These are phyloP conservation scores for Epichloe festucae DNA, from an alignment of 2,329 filamentous ascomycete genomes.

Conservation along the genomic window DNA sequence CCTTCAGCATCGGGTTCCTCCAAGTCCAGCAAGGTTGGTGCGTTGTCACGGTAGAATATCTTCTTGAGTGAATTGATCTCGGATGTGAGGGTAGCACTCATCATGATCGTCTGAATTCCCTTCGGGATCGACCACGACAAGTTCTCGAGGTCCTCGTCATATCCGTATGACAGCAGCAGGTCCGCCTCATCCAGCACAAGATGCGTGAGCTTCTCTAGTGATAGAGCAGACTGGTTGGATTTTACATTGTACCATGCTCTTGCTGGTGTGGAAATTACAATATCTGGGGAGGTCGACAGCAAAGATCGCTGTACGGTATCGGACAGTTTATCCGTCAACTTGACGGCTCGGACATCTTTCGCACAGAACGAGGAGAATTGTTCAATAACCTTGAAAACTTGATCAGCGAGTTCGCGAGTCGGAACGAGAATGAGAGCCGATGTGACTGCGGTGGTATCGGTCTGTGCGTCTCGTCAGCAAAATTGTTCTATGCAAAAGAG, in stretches of 20 bases:
- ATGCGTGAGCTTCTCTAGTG: slow-evolving; percentile 57
- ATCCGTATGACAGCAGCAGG: slow-evolving; percentile 84
- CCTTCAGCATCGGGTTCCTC: slow-evolving; percentile 70
- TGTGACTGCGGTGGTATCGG: slow-evolving; percentile 40
- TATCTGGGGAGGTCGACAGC: slow-evolving; percentile 72
- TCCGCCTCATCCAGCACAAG: slow-evolving; percentile 92
- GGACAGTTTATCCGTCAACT: slow-evolving; percentile 81
- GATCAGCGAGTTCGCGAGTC: slow-evolving; percentile 85
- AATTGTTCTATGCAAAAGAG: not conserved
- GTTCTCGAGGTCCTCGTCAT: slow-evolving; percentile 76
- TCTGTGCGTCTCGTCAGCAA: slow-evolving; percentile 20
- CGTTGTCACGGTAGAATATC: slow-evolving; percentile 58
- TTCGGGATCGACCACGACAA: slow-evolving; percentile 68
- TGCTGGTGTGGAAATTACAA: slow-evolving; percentile 85
- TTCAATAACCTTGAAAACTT: slow-evolving; percentile 70
- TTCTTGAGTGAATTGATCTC: slow-evolving; percentile 78
- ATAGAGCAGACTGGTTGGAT: slow-evolving; percentile 47
- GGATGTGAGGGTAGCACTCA: slow-evolving; percentile 81
- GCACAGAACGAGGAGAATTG: slow-evolving; percentile 71
- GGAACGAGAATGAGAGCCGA: slow-evolving; percentile 84
- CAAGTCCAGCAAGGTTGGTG: slow-evolving; percentile 67
- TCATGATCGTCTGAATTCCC: slow-evolving; percentile 79
- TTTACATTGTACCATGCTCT: slow-evolving; percentile 68
- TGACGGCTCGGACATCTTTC: slow-evolving; percentile 70
- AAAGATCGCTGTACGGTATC: slow-evolving; percentile 80